These are phyloP conservation scores for Dothideomycetes sp. DNA, from an alignment of 2,329 filamentous ascomycete genomes.

Conservation along the genomic window DNA sequence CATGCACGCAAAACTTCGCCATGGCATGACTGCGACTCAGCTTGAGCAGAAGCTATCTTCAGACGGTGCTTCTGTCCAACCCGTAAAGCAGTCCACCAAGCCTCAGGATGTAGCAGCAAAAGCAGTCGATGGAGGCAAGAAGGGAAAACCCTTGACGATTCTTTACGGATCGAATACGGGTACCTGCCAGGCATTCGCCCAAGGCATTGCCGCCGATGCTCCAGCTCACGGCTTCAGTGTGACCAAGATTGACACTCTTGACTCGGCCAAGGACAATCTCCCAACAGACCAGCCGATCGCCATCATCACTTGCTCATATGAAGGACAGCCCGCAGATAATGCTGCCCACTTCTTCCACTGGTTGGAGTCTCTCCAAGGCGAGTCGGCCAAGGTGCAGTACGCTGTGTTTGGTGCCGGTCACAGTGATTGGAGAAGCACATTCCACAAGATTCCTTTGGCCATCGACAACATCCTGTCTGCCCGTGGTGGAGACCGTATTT, in stretches of 20 bases:
- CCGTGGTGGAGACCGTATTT: slow-evolving; percentile 42
- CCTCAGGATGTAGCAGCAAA: not conserved
- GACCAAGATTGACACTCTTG: slow-evolving; percentile 45
- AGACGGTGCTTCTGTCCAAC: slow-evolving; percentile 7
- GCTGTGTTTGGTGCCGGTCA: slow-evolving; percentile 63
- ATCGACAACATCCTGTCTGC: slow-evolving; percentile 48
- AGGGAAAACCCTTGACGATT: slow-evolving; percentile 48
- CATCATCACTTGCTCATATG: slow-evolving; percentile 62
- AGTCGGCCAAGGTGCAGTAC: slow-evolving; percentile 48
- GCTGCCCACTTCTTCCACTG: slow-evolving; percentile 59
- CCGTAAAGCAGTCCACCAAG: slow-evolving; percentile 8
- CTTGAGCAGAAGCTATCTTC: slow-evolving; percentile 31
- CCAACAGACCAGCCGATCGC: slow-evolving; percentile 53
- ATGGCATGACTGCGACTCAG: slow-evolving; percentile 37
- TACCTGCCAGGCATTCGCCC: slow-evolving; percentile 62
- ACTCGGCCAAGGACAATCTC: slow-evolving; percentile 52
- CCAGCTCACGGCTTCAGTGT: slow-evolving; percentile 50
- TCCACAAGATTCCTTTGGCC: slow-evolving; percentile 56
- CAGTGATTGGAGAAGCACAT: slow-evolving; percentile 49
- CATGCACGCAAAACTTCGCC: slow-evolving; percentile 50
- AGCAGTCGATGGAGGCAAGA: not conserved
- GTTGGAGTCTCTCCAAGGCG: slow-evolving; percentile 46
- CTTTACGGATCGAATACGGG: slow-evolving; percentile 67
- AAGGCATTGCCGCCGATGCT: slow-evolving; percentile 53
- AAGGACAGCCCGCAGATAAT: slow-evolving; percentile 66